Conservation (phyloP, 495 filamentous ascomycete species). For the Patellaria atrata region DNA sequence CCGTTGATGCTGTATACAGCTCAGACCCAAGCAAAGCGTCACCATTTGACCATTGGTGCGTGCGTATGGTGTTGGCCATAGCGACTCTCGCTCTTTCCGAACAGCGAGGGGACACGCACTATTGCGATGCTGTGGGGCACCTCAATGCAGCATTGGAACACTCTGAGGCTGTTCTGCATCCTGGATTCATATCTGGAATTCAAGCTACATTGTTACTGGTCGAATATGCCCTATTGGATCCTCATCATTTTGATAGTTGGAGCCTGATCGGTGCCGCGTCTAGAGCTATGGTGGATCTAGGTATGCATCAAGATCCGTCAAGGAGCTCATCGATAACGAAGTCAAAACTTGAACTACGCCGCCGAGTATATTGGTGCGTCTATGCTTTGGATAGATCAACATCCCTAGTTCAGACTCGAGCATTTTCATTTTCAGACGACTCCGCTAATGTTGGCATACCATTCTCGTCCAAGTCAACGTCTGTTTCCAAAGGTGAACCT, state of each 20-base stretch:
- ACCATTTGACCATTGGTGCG: slow-evolving; percentile 65
- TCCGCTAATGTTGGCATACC: slow-evolving; percentile 52
- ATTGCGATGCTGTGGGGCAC: slow-evolving; percentile 48
- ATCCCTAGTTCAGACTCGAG: slow-evolving; percentile 61
- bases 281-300: slow-evolving; percentile 71
- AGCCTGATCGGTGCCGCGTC: slow-evolving; percentile 77
- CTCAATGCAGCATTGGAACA: slow-evolving; percentile 56
- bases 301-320: slow-evolving; percentile 79
- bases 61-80: slow-evolving; percentile 81
- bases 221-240: slow-evolving; percentile 76
- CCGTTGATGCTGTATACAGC: slow-evolving; percentile 66
- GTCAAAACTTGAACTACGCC: slow-evolving; percentile 54
- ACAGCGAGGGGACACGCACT: slow-evolving; percentile 46
- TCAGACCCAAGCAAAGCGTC: slow-evolving; percentile 44
- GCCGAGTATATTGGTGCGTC: slow-evolving; percentile 71
- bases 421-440: slow-evolving; percentile 85
- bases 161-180: slow-evolving; percentile 65
- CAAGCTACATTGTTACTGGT: slow-evolving; percentile 76
- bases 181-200: slow-evolving; percentile 66
- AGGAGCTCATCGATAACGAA: slow-evolving; percentile 44
- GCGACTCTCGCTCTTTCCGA: slow-evolving; percentile 57
- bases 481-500: slow-evolving; percentile 25
- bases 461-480: slow-evolving; percentile 29
- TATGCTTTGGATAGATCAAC: slow-evolving; percentile 75
- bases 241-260: slow-evolving; percentile 80